A percentile compares a stretch with the other conserved stretches of the same genome.
Conservation (phyloP, 352 stramenopile species). For the Globisporangium solare region DNA sequence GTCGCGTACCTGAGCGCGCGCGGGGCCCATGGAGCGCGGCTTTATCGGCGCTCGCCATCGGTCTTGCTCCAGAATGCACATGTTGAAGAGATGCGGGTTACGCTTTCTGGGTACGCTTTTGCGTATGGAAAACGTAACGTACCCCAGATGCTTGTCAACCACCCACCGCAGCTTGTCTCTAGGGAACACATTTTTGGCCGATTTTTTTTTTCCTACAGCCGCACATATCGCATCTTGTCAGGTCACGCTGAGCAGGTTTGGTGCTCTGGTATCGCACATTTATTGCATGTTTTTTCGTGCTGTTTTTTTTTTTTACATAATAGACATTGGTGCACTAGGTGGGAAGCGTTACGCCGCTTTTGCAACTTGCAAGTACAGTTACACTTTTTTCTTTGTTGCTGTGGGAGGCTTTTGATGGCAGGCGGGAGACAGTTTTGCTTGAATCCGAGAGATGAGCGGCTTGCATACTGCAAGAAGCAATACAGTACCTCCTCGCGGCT, state of each 20-base stretch:
- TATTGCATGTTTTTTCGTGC: background rate
- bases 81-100: background rate
- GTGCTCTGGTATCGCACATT: background rate
- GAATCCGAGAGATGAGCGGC: too few species aligned
- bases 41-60: background rate
- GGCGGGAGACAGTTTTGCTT: too few species aligned
- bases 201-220: too few species aligned
- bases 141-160: background rate
- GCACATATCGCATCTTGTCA: too few species aligned
- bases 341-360: too few species aligned
- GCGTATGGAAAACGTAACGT: background rate
- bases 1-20: background rate
- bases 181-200: background rate
- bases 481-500: too few species aligned
- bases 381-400: too few species aligned
- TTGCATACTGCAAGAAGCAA: too few species aligned
- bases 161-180: background rate
- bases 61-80: background rate
- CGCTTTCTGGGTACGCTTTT: background rate
- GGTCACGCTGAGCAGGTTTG: background rate
- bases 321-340: background rate
- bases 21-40: too few species aligned
- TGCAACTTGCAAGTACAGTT: too few species aligned
- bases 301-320: too few species aligned
- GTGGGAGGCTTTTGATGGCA: too few species aligned